These are phyloP conservation scores for Neurospora sp. DNA, from an alignment of 495 filamentous ascomycete genomes.

Conservation along the genomic window DNA sequence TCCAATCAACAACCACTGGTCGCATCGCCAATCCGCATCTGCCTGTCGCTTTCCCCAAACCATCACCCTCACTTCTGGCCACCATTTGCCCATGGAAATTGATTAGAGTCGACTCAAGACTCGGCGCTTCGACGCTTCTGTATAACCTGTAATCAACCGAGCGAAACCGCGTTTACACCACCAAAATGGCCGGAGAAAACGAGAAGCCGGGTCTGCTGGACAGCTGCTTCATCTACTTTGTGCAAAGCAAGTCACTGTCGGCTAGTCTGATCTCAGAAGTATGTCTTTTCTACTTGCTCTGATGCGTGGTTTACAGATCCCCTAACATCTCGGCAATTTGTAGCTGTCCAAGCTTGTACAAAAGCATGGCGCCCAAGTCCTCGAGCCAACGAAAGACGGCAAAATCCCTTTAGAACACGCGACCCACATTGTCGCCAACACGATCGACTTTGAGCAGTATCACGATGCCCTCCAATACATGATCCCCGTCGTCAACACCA, in stretches of 20 bases:
- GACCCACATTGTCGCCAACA: slow-evolving; percentile 77
- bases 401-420: slow-evolving; percentile 45
- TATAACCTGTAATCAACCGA: background rate
- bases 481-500: slow-evolving; percentile 73
- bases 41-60: background rate
- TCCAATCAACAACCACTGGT: background rate
- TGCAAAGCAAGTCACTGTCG: slow-evolving; percentile 33
- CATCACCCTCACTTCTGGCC: background rate
- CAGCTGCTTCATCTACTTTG: slow-evolving; percentile 33
- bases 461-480: slow-evolving; percentile 55
- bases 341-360: slow-evolving; percentile 38
- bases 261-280: slow-evolving; percentile 35
- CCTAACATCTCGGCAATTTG: slow-evolving; percentile 18
- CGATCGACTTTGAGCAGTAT: slow-evolving; percentile 83
- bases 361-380: slow-evolving; percentile 45
- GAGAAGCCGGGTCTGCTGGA: slow-evolving; percentile 22
- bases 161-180: background rate
- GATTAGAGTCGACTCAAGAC: background rate
- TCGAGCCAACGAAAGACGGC: slow-evolving; percentile 33
- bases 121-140: background rate
- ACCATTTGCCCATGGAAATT: slow-evolving; percentile 10
- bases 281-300: slow-evolving; percentile 5
- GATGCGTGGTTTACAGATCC: background rate
- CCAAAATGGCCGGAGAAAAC: slow-evolving; percentile 29
- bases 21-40: background rate